Base-by-base conservation (phyloP, 257 asterid genomes). In the Nicotiana noctiflora region DNA sequence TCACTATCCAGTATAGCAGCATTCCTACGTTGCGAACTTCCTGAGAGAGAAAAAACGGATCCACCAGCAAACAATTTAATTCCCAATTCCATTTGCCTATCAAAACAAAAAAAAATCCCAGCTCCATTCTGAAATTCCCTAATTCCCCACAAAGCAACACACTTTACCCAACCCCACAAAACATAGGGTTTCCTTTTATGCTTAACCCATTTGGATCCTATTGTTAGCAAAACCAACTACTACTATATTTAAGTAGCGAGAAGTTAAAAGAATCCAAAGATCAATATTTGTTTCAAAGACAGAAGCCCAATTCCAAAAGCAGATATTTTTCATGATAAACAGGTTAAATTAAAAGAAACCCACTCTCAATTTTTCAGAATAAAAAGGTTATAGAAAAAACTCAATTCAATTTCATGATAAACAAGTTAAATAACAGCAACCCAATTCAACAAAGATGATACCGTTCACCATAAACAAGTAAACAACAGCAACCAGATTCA, bases 1-100 rank as follows among this genome's bases (percentile, higher is more conserved):
- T 95, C 98, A n/a, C 91, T 86, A 86, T 95, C 99, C 79, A 95
- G 86, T 94, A 92, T 87, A 2, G 88, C 92, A 81, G 91, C 93
- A 86, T 53, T 88, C 89, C 90, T 95, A 88, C 91, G 93, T 44
- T 86, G 94, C 63, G 97, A 89, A 87, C 90, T 95, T 86, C 86
- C 99, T 95, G 56, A 52, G n/a, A 74, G 8, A 10, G 29, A 77
- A 79, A 23, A 52, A 13, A 62, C n/a, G n/a, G 74, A 19, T 40
- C 34, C 13, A 44, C 13, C 57, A 21, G 37, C 14, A 70, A 83
- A 27, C 7, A 40, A 75, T 78, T 66, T n/a, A 85, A 74, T 76
- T 79, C 76, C 63, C 18, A 46, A 62, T 59, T 62, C 63, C 52
- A 63, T 57, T 25, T 78, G 46, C 46, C 44, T 37, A 8, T 37